Percentiles rank a stretch among this genome's conserved stretches.
phyloP scores from a whole-genome alignment of 2,329 filamentous ascomycete species.

The Penicillium digitatum region DNA sequence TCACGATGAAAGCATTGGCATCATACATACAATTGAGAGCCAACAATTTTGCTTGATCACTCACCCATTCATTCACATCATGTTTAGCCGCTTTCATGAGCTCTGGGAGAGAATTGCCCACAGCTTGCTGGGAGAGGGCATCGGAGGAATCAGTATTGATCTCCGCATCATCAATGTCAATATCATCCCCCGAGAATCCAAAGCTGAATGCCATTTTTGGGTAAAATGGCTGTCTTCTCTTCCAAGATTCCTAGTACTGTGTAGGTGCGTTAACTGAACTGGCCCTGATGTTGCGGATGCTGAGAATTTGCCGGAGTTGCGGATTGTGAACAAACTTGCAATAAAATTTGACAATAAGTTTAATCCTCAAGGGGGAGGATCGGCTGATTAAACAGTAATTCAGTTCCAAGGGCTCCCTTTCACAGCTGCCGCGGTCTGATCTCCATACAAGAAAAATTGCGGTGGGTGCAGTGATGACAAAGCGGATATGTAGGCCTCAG shows the following conservation, averaged over 20 bases:
- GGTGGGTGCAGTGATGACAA: slow-evolving; percentile 14
- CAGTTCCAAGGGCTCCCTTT: not conserved
- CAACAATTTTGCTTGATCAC: slow-evolving; percentile 20
- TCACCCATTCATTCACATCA: slow-evolving; percentile 48
- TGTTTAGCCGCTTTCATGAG: slow-evolving; percentile 40
- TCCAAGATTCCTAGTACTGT: not conserved
- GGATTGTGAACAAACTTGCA: not conserved
- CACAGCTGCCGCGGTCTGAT: not conserved
- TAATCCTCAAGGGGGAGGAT: no score
- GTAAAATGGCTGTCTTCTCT: not conserved
- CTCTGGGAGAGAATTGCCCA: slow-evolving; percentile 25
- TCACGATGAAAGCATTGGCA: not conserved
- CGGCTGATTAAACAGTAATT: not conserved
- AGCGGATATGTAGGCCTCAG: not conserved
- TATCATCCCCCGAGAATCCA: slow-evolving; percentile 57
- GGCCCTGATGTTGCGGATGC: not conserved
- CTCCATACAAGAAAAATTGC: slow-evolving; percentile 20
- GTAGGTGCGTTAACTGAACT: not conserved
- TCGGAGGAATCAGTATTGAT: slow-evolving; percentile 20
- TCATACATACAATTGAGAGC: not conserved
- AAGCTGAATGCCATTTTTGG: slow-evolving; percentile 48
- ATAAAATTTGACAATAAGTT: no score
- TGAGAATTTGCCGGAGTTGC: not conserved
- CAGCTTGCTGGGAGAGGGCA: slow-evolving; percentile 4
- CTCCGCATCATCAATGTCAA: slow-evolving; percentile 46